Conservation (phyloP, 352 stramenopile species). For the Phytophthora kernoviae region DNA sequence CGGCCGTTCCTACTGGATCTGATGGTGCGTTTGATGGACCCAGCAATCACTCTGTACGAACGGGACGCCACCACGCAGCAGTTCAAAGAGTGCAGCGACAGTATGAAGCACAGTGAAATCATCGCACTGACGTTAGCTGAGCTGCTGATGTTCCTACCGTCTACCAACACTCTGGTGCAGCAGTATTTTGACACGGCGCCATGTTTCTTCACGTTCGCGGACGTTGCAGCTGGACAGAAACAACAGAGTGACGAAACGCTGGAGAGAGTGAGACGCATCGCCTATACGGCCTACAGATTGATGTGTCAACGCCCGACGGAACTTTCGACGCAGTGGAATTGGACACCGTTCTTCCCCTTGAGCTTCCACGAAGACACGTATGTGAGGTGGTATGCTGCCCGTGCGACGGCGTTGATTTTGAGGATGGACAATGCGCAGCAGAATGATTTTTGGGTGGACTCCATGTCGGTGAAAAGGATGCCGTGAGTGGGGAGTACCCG, state of each 20-base stretch:
- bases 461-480: conserved; percentile 48
- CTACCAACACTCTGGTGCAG: conserved; percentile 59
- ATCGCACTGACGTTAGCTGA: conserved; percentile 58
- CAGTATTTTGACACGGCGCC: conserved; percentile 68
- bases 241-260: conserved; percentile 34
- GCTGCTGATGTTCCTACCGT: conserved; percentile 57
- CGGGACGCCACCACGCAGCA: conserved; percentile 4
- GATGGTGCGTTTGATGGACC: conserved; percentile 64
- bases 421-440: conserved; percentile 73
- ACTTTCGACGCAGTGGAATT: conserved; percentile 77
- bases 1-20: conserved; percentile 78
- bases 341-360: conserved; percentile 79
- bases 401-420: conserved; percentile 61
- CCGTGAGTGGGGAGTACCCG: conserved; percentile 37
- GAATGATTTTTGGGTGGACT: conserved; percentile 69
- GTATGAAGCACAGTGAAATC: conserved; percentile 53
- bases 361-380: conserved; percentile 68
- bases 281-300: conserved; percentile 63
- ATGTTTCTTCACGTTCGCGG: conserved; percentile 81
- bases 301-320: conserved; percentile 57
- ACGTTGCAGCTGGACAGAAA: conserved; percentile 48
- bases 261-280: conserved; percentile 56
- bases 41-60: conserved; percentile 52
- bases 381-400: conserved; percentile 69
- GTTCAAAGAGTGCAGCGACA: conserved; percentile 43